Evolutionary conservation across 306 rosid species (phyloP), one percentile per base, ranked within the genome.

Genomic region (Hippophae tibetana): DNA sequence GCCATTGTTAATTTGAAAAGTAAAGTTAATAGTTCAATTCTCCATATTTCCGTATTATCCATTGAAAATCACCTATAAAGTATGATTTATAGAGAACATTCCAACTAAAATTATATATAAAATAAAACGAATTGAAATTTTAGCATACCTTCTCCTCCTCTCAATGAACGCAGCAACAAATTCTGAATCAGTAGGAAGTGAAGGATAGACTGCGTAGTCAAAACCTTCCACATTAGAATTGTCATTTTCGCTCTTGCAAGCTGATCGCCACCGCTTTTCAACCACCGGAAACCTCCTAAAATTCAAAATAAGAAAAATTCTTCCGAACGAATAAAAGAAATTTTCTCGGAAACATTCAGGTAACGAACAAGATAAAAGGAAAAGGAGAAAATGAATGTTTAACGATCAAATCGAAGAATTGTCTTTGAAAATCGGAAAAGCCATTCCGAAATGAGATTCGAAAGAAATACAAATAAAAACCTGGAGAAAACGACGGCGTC

Each of bases 201-300:
- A 57, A 43, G 83, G 56, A 51, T 42, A 70, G 0, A 73, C 68
- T n/a, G 61, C 12, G 66, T 72, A 68, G 31, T 52, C 62, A 42
- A 77, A 10, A 12, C 67, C 67, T 43, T 57, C 78, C 57, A 63
- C 72, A 1, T 5, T 27, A 7, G 70, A 76, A 46, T 65, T 63
- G 61, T 74, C 79, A 42, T 69, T 62, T 61, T 69, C 73, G 48
- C 52, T 26, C 69, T 65, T 73, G 72, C 81, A 88, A 69, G 83
- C 73, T 57, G 68, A 71, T 68, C 83, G 82, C 99, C 99, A 92
- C 68, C 89, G 87, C 75, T 80, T 87, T 79, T 85, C 98, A 10
- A 87, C 98, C 46, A 88, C 93, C 52, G 96, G 95, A 61, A 92
- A 92, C 75, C 80, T 78, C 96, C 98, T 90, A 58, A 56, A 44